Conservation (phyloP, 257 asterid genomes). For the Solanum lycopersicoides region DNA sequence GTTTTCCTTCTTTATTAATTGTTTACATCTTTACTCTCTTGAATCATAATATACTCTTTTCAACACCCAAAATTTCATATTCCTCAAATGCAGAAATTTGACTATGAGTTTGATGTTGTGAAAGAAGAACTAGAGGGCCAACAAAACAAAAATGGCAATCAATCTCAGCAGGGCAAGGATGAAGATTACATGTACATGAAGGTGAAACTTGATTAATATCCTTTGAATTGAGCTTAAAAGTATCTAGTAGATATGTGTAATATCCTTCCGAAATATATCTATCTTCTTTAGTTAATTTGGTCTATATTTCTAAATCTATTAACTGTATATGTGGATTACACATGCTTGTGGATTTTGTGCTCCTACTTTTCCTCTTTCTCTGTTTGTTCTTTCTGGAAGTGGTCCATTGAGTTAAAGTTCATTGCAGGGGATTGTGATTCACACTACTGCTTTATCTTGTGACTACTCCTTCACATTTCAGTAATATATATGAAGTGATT, state of each 20-base stretch:
- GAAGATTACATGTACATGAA: slow-evolving; percentile 69
- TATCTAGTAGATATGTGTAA: not conserved
- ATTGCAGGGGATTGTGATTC: not conserved
- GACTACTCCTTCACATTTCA: not conserved
- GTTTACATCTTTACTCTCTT: not conserved
- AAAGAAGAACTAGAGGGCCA: slow-evolving; percentile 58
- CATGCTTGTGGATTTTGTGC: not conserved
- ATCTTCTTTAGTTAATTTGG: not conserved
- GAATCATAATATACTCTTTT: not conserved
- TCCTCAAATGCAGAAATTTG: slow-evolving; percentile 24
- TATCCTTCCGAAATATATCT: not conserved
- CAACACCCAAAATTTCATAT: slow-evolving; percentile 3
- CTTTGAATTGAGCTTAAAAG: not conserved
- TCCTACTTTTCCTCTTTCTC: not conserved
- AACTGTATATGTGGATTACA: not conserved
- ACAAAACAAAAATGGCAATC: slow-evolving; percentile 13
- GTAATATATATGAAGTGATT: not conserved
- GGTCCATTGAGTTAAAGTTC: not conserved
- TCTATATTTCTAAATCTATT: not conserved
- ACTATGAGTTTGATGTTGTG: slow-evolving; percentile 71
- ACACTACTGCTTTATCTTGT: not conserved
- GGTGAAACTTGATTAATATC: slow-evolving; percentile 23
- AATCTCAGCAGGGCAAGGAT: slow-evolving; percentile 10
- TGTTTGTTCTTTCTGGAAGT: not conserved
- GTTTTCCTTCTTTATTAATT: not conserved